Base-by-base conservation (phyloP, 257 asterid species). In the Penstemon eatonii region DNA sequence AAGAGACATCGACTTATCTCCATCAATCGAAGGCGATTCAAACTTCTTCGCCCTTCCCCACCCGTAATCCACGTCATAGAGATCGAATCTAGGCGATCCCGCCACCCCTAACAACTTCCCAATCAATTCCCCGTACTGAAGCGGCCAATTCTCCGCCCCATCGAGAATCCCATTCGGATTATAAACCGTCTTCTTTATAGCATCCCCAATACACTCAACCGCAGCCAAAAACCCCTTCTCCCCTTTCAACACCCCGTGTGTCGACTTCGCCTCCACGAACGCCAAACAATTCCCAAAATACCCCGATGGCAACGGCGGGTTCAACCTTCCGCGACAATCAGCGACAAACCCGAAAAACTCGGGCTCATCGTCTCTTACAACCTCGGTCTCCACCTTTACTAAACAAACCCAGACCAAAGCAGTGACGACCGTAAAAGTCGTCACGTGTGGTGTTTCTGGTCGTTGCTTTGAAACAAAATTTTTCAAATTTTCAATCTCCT, bases 261-360 rank as follows among this genome's bases (percentile, higher is more conserved):
- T 65, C 49, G 76, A 3, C 9, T 73, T 75, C 25, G 76, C 81
- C 67, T 66, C 52, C 49, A 75, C 82, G 33, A 70, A 59, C n/a
- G 76, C 80, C 61, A 80, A 38, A 38, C 87, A 83, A 75, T 83
- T 83, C 0, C 87, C 87, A 12, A 77, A 80, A 52, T 83, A 83
- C 19, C 54, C 58, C 2, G 72, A 63, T 8, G 87, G 83, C 0
- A 83, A 73, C 45, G 85, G 84, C 38, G 84, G 82, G 37, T 52
- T 37, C 49, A 76, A 66, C 10, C 88, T 76, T 1, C 77, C 79
- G 13, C 88, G 80, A 70, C 80, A 75, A 64, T 83, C 86, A 0
- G 84, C 88, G 8, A 78, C 76, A 63, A 76, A 80, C 6, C 67
- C 70, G 37, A 80, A 56, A 66, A 9, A 68, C 78, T 83, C 84